Evolutionary conservation across 306 rosid species (phyloP).

Genomic region (Mucuna pruriens): DNA sequence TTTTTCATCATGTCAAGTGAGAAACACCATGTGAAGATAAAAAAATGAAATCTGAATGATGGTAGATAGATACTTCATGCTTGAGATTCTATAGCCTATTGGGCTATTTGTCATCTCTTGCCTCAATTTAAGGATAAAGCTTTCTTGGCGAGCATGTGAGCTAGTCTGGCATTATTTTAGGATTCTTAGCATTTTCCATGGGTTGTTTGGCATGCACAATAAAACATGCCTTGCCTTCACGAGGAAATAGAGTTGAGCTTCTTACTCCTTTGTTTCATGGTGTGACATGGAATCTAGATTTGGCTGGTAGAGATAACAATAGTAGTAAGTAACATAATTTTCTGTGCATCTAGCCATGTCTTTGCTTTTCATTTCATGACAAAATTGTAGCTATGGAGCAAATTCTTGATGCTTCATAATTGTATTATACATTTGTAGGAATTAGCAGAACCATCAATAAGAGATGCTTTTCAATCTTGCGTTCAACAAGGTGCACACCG

Average conservation of each 20-base stretch:
- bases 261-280: background rate
- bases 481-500: conserved; percentile 74
- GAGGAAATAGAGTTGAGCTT: background rate
- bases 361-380: conserved; percentile 25
- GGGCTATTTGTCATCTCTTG: conserved; percentile 12
- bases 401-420: background rate
- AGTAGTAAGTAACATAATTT: background rate
- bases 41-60: conserved; percentile 18
- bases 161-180: background rate
- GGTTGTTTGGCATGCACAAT: conserved; percentile 4
- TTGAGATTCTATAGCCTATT: background rate
- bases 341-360: background rate
- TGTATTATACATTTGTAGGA: conserved; percentile 55
- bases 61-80: conserved; percentile 14
- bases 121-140: background rate
- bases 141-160: background rate
- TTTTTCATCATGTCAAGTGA: background rate
- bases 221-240: background rate
- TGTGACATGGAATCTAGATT: background rate
- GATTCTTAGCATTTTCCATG: conserved; percentile 10
- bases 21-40: background rate
- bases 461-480: conserved; percentile 65
- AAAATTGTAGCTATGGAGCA: background rate
- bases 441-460: conserved; percentile 87
- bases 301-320: background rate